phyloP scores from a whole-genome alignment of 1,139 yeast genomes.

The Candida frijolesensis region DNA sequence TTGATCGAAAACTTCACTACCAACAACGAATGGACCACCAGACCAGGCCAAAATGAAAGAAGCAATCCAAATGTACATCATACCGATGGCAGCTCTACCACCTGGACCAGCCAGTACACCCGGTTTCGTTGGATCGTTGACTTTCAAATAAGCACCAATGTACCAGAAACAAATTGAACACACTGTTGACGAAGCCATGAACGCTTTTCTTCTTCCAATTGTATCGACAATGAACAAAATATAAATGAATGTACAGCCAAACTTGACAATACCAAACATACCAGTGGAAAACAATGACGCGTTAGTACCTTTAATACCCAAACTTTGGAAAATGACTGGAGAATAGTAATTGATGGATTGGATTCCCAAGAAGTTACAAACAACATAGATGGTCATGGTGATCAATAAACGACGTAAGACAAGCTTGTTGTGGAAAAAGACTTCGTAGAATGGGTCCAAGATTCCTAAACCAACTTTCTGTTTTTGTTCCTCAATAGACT shows the following conservation, averaged over 20 bases:
- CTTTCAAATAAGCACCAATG: conserved; percentile 42
- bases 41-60: conserved; percentile 48
- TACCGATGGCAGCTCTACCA: conserved; percentile 44
- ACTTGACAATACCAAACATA: conserved; percentile 46
- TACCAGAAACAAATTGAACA: conserved; percentile 47
- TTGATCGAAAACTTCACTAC: conserved; percentile 45
- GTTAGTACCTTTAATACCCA: conserved; percentile 43
- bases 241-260: conserved; percentile 39
- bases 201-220: conserved; percentile 41
- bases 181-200: conserved; percentile 38
- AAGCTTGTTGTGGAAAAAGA: conserved; percentile 31
- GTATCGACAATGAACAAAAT: conserved; percentile 41
- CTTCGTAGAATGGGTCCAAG: conserved; percentile 41
- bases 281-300: conserved; percentile 46
- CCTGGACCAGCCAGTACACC: conserved; percentile 43
- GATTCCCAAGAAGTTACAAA: conserved; percentile 49
- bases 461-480: conserved; percentile 37
- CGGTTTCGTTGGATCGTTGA: conserved; percentile 40
- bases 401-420: conserved; percentile 33
- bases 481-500: conserved; percentile 30
- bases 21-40: conserved; percentile 48
- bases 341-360: conserved; percentile 51
- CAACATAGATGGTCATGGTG: conserved; percentile 37
- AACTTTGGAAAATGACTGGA: conserved; percentile 40
- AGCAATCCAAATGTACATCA: conserved; percentile 49